These are phyloP conservation scores for Malus sylvestris DNA, from an alignment of 306 rosid species.

Conservation along the genomic window DNA sequence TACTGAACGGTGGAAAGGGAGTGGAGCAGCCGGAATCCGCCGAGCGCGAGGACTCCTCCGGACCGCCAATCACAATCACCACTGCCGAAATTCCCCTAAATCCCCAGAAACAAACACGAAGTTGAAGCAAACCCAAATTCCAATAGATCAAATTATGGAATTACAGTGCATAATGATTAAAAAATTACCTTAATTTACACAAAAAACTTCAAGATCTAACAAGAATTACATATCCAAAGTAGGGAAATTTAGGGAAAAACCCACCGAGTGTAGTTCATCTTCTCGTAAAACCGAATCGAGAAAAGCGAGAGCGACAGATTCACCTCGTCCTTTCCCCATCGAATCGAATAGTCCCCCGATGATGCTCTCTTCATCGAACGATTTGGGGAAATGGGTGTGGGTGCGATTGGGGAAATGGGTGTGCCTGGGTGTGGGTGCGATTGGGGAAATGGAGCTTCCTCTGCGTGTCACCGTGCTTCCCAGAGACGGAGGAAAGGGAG, in stretches of 20 bases:
- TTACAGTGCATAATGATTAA: background rate
- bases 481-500: too few species aligned
- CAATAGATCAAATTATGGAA: background rate
- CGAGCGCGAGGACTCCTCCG: background rate
- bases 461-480: too few species aligned
- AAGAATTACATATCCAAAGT: constrained; percentile 34
- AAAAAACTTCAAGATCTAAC: background rate
- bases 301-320: constrained; percentile 85
- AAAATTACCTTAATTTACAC: constrained; percentile 4
- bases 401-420: too few species aligned
- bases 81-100: background rate
- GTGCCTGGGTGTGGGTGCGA: too few species aligned
- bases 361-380: constrained; percentile 53
- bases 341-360: constrained; percentile 17
- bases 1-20: too few species aligned
- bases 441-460: too few species aligned
- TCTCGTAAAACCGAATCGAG: constrained; percentile 89
- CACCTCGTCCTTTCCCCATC: constrained; percentile 92
- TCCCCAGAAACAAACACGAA: constrained; percentile 11
- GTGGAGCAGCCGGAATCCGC: too few species aligned
- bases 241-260: background rate
- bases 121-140: background rate
- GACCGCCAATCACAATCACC: constrained; percentile 13
- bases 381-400: too few species aligned
- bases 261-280: constrained; percentile 58